These are phyloP conservation scores for Fusarium anthophilum DNA, from an alignment of 2,329 filamentous ascomycete genomes.

Conservation along the genomic window DNA sequence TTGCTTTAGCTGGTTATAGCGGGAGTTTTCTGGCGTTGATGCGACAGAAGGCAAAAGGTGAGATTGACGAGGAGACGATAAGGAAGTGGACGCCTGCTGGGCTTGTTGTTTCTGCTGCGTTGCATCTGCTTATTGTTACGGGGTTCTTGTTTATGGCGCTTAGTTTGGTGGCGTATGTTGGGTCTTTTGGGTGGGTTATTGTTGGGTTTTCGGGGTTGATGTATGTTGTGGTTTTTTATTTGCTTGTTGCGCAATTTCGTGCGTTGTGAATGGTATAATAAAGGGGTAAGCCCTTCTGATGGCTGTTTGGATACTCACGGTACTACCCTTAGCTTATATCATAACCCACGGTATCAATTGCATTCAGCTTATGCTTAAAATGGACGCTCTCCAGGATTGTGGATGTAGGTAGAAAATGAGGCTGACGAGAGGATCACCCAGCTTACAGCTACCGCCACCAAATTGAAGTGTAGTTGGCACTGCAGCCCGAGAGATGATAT, in stretches of 20 bases:
- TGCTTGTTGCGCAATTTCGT: background rate
- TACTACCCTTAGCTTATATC: too few species aligned
- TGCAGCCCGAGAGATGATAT: too few species aligned
- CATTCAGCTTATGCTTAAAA: background rate
- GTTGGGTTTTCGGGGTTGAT: background rate
- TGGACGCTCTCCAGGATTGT: background rate
- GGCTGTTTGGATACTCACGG: too few species aligned
- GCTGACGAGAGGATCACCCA: background rate
- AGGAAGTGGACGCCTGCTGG: background rate
- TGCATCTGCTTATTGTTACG: background rate
- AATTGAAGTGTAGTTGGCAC: too few species aligned
- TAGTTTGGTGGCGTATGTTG: background rate
- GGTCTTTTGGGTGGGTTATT: background rate
- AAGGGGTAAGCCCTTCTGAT: too few species aligned
- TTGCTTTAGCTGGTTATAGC: background rate
- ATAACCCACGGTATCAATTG: too few species aligned
- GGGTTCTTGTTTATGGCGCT: background rate
- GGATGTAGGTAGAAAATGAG: background rate
- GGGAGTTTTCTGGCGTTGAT: background rate
- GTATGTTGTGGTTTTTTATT: background rate
- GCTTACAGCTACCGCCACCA: too few species aligned
- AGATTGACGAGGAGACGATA: background rate
- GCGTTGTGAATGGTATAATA: background rate
- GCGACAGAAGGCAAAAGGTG: background rate
- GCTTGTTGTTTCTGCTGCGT: background rate